Evolutionary conservation across 805 yeast genomes (phyloP), one percentile per base, ranked within the genome.

Genomic region (Spathaspora sp.): DNA sequence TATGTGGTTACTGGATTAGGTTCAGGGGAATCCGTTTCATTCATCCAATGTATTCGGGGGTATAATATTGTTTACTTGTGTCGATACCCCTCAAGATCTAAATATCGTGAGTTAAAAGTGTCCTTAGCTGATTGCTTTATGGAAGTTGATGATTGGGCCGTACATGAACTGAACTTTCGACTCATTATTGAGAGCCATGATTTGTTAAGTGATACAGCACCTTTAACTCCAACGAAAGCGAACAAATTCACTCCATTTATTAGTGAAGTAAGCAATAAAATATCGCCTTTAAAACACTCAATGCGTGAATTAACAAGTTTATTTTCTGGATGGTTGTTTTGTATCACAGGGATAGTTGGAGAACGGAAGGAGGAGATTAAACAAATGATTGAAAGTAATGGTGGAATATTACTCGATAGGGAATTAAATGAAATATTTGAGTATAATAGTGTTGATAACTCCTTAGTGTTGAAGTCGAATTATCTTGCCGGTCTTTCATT

Each of bases 21-120:
- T 17, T 48, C 47, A 20, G 56, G 52, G 4, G 49, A 49, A 1
- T 59, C 63, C 7, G 55, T 53, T 8, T 57, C 62, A 16, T 55
- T 56, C 0, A 74, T 85, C 6, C 64, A 73, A 47, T 85, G 90
- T 60, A 71, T 82, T 51, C 68, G 90, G 55, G 91, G 91, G 0
- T 85, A 70, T 58, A 83, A 83, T 59, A 68, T 74, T 0, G 78
- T 82, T 2, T 66, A 68, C 54, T 64, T 74, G 6, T 68, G 60
- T 53, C 63, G 58, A 59, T 48, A 32, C 55, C 29, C 44, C 3
- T 12, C 56, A n/a, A 57, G 52, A 20, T 50, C 43, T 39, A 56
- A 54, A 45, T 50, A 26, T n/a, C 53, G 50, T 38, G 68, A 61
- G 50, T 28, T 51, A 17, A 47, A 51, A n/a, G 66, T 69, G 1